phyloP scores from a whole-genome alignment of 169 alveolate genomes.

The Miamiensis avidus region DNA sequence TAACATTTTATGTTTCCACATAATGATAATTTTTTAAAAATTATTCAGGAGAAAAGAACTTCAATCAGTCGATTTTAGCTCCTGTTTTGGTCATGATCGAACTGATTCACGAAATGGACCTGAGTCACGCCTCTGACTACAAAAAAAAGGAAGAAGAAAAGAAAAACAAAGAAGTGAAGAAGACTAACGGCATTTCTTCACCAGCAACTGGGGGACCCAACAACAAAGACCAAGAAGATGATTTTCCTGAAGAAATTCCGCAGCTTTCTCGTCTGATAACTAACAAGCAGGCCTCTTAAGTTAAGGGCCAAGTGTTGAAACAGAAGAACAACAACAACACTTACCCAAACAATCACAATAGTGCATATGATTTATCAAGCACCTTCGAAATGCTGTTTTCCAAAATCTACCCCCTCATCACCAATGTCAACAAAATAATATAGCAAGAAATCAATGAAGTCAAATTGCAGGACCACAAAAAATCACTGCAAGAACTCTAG shows the following conservation, averaged over 20 bases:
- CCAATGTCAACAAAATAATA: background rate
- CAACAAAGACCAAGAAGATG: background rate
- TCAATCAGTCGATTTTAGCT: background rate
- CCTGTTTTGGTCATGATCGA: background rate
- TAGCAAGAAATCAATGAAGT: too few species aligned
- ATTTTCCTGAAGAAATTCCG: background rate
- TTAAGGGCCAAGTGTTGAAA: too few species aligned
- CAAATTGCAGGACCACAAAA: too few species aligned
- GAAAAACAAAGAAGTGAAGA: background rate
- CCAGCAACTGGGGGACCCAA: too few species aligned
- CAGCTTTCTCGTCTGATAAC: background rate
- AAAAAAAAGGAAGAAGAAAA: background rate
- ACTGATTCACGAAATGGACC: background rate
- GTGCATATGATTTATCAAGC: background rate
- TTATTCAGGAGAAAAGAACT: background rate
- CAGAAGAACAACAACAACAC: too few species aligned
- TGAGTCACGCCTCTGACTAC: background rate
- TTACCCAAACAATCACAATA: too few species aligned
- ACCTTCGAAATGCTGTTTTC: background rate
- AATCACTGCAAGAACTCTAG: too few species aligned
- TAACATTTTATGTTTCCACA: too few species aligned
- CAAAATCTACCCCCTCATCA: background rate
- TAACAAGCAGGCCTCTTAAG: background rate
- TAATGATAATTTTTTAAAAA: too few species aligned
- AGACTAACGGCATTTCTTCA: too few species aligned